Evolutionary conservation across 78 protist species (phyloP).

Genomic region (Bodo saltans): DNA sequence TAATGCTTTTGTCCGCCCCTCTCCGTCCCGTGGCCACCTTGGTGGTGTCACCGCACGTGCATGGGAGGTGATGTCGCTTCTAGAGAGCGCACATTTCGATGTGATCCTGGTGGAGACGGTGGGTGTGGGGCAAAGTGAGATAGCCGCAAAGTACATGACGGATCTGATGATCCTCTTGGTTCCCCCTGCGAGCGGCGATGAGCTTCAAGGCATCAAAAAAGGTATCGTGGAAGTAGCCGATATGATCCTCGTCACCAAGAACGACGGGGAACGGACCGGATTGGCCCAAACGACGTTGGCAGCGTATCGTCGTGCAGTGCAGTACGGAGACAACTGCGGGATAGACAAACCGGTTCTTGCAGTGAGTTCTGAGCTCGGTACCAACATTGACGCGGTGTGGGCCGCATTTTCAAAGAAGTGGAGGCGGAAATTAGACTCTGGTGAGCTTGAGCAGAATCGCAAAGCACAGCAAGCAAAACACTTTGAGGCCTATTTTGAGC

Average conservation of each 20-base stretch:
- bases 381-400: background rate
- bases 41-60: slow-evolving; percentile 74
- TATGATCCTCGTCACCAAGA: slow-evolving; percentile 79
- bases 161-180: slow-evolving; percentile 81
- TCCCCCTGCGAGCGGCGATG: slow-evolving; percentile 95
- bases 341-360: background rate
- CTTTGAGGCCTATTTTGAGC: background rate
- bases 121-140: slow-evolving; percentile 96
- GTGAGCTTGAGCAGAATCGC: background rate
- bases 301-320: slow-evolving; percentile 9
- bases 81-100: slow-evolving; percentile 87
- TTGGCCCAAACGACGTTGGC: background rate
- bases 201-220: slow-evolving; percentile 90
- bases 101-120: slow-evolving; percentile 89
- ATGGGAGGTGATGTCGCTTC: slow-evolving; percentile 73
- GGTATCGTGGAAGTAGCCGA: slow-evolving; percentile 92
- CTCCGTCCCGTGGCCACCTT: slow-evolving; percentile 49
- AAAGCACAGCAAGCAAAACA: background rate
- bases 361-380: background rate
- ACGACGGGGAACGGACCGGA: slow-evolving; percentile 54
- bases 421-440: background rate
- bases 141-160: slow-evolving; percentile 71
- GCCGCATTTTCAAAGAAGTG: background rate
- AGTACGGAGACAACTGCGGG: background rate
- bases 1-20: slow-evolving; percentile 86